Conservation (phyloP, 176 grass and related monocot genomes). For the Zizania latifolia region DNA sequence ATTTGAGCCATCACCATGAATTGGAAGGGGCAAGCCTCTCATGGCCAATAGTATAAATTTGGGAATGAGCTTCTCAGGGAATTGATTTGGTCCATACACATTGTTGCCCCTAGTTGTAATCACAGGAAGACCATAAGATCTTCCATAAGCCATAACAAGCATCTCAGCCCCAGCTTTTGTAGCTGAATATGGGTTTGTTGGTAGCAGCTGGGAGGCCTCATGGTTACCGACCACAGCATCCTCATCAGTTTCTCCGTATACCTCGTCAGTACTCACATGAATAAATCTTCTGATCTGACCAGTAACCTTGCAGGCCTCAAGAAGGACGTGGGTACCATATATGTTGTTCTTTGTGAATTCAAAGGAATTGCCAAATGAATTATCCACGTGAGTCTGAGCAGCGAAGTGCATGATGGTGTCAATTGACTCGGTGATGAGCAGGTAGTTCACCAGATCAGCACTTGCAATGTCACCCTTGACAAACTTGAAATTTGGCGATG, state of each 20-base stretch:
- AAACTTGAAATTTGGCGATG: conserved; percentile 66
- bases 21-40: conserved; percentile 55
- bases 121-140: conserved; percentile 71
- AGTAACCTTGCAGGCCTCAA: conserved; percentile 81
- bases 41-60: conserved; percentile 72
- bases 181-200: conserved; percentile 71
- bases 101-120: conserved; percentile 82
- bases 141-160: conserved; percentile 79
- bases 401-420: conserved; percentile 91
- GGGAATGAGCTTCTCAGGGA: conserved; percentile 83
- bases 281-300: conserved; percentile 74
- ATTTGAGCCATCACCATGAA: conserved; percentile 74
- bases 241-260: conserved; percentile 80
- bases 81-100: conserved; percentile 76
- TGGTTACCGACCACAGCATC: conserved; percentile 77
- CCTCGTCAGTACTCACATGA: conserved; percentile 80
- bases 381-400: conserved; percentile 82
- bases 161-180: conserved; percentile 76
- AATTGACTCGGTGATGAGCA: conserved; percentile 65
- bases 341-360: conserved; percentile 91
- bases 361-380: conserved; percentile 83
- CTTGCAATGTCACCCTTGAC: conserved; percentile 87
- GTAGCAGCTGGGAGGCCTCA: conserved; percentile 68
- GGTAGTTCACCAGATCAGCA: conserved; percentile 75
- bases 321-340: conserved; percentile 73